Conservation (phyloP, 129 eudicot species). For the Deinandra increscens region DNA sequence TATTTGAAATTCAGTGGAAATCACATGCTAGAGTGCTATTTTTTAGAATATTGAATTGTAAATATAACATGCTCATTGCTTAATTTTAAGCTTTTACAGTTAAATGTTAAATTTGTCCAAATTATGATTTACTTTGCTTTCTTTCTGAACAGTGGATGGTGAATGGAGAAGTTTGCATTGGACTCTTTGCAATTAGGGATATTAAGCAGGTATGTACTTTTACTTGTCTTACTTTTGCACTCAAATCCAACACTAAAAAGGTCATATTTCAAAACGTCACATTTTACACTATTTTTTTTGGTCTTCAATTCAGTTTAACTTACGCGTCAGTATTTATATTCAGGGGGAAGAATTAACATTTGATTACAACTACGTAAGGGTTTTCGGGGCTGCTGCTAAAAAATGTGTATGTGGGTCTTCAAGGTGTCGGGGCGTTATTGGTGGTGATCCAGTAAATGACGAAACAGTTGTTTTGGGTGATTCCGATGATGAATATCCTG, state of each 20-base stretch:
- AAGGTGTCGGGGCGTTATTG: slow-evolving; percentile 87
- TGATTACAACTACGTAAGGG: slow-evolving; percentile 92
- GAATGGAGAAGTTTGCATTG: slow-evolving; percentile 94
- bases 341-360: slow-evolving; percentile 98
- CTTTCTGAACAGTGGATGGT: slow-evolving; percentile 87
- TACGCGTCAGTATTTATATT: slow-evolving; percentile 4
- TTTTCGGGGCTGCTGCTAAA: slow-evolving; percentile 98
- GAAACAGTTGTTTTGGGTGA: slow-evolving; percentile 76
- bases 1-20: not conserved
- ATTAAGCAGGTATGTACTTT: slow-evolving; percentile 65
- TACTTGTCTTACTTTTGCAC: not conserved
- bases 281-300: not conserved
- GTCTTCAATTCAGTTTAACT: not conserved
- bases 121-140: slow-evolving; percentile 22
- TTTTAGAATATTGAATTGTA: not conserved
- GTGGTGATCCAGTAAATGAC: slow-evolving; percentile 66
- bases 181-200: slow-evolving; percentile 85
- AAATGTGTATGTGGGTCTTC: slow-evolving; percentile 91
- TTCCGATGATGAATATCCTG: slow-evolving; percentile 83
- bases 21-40: not conserved
- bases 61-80: slow-evolving; percentile 12
- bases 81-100: slow-evolving; percentile 4
- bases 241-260: not conserved
- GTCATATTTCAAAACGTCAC: not conserved
- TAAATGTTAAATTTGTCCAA: not conserved